Percentiles rank a stretch among this genome's conserved stretches.
Evolutionary conservation across 805 yeast species (phyloP).

Genomic region (Kurtzmaniella cleridarum): DNA sequence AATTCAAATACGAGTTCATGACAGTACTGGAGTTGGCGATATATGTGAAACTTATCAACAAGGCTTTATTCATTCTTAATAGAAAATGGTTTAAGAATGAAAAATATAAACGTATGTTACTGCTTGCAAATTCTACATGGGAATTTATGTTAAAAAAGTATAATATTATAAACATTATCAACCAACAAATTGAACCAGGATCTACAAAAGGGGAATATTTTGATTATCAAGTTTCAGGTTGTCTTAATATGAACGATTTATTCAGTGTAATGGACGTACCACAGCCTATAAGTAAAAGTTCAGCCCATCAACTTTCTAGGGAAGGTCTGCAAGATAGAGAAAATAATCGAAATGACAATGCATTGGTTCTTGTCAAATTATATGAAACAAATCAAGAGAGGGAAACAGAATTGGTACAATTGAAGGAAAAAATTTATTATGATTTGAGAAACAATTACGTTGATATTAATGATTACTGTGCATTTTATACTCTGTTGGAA

Average conservation of each 20-base stretch:
- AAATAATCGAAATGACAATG: neutral
- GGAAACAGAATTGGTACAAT: slow-evolving; percentile 24
- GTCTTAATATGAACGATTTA: slow-evolving; percentile 34
- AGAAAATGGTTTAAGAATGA: slow-evolving; percentile 43
- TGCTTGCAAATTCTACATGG: slow-evolving; percentile 39
- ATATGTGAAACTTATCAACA: slow-evolving; percentile 36
- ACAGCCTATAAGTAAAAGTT: slow-evolving; percentile 21
- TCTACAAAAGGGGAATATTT: slow-evolving; percentile 26
- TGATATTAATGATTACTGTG: slow-evolving; percentile 40
- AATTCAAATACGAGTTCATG: slow-evolving; percentile 41
- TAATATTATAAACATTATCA: slow-evolving; percentile 24
- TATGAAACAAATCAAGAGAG: slow-evolving; percentile 6
- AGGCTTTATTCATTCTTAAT: slow-evolving; percentile 37
- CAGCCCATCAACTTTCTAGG: neutral
- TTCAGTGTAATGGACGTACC: slow-evolving; percentile 41
- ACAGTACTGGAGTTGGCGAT: slow-evolving; percentile 30
- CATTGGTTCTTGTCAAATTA: slow-evolving; percentile 3
- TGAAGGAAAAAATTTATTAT: slow-evolving; percentile 34
- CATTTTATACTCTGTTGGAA: slow-evolving; percentile 37
- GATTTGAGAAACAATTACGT: slow-evolving; percentile 39
- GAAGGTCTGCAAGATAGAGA: neutral
- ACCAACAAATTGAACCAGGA: slow-evolving; percentile 10
- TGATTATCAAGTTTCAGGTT: slow-evolving; percentile 37
- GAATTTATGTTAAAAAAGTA: slow-evolving; percentile 35
- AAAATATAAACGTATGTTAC: slow-evolving; percentile 40